Evolutionary conservation across 2,329 filamentous ascomycete genomes (phyloP), one percentile per base, ranked within the genome.

Genomic region (Fusarium caatingaense): DNA sequence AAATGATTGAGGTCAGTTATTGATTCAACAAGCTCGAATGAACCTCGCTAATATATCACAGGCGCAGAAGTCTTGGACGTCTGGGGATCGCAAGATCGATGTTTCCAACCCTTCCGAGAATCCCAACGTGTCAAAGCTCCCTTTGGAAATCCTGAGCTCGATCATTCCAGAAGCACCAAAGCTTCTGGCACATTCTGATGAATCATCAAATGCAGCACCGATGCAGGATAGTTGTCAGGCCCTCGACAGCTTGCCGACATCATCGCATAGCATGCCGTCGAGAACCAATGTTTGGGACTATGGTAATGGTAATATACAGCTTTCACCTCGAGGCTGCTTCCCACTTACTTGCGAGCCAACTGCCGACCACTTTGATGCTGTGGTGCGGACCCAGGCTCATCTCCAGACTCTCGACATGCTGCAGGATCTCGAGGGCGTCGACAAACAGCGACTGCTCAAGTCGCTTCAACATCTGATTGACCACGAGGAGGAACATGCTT

Each of bases 41-140:
- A 8, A 2, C 4, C 12, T 23, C 5, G 9, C 47, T 59, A 25
- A 59, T 23, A 53, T 5, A 8, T 27, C 6, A 11, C 11, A 71
- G 68, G 42, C 70, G 18, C 68, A 71, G 58, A 64, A 62, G 47
- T 64, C 30, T 9, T 71, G 63, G 68, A 46, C 46, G 10, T 56
- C 63, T 16, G 66, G 48, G 23, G 37, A 50, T 6, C 45, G 45
- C n/a, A 41, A 42, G 16, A 41, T 9, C 25, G 25, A 25, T 50
- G 8, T n/a, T 16, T 57, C 45, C 1, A 25, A 18, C 21, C 8
- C 4, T 5, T 16, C 34, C 12, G 15, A 55, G 1, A 3, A 20
- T 11, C 25, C 34, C 10, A n/a, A 32, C 3, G 16, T 23, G 5
- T 11, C n/a, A 27, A 8, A 8, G 8, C 45, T 57, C 8, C 13